phyloP scores from a whole-genome alignment of 164 flowering plant genomes.

The Chimonanthus salicifolius region DNA sequence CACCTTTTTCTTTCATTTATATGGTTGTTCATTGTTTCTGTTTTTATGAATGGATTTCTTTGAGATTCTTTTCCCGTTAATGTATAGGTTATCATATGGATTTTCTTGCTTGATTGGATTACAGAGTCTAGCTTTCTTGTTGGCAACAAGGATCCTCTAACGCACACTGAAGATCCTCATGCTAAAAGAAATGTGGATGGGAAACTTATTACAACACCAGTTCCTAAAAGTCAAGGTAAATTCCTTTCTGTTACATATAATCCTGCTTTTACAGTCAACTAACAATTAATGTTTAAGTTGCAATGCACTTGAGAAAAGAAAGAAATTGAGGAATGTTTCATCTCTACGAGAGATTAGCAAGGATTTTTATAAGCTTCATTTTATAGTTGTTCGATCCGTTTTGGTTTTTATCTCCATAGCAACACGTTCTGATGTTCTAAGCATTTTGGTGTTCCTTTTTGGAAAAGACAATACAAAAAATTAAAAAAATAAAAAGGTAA shows the following conservation, averaged over 20 bases:
- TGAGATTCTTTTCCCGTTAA: not conserved
- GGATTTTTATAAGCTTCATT: not conserved
- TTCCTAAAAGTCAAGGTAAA: not conserved
- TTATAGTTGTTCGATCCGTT: too few species aligned
- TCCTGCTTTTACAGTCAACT: not conserved
- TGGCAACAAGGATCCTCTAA: not conserved
- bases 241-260: not conserved
- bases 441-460: not conserved
- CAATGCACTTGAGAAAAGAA: not conserved
- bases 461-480: too few species aligned
- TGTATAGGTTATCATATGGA: not conserved
- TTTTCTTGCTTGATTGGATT: not conserved
- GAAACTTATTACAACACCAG: not conserved
- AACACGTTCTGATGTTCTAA: not conserved
- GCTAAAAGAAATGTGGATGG: not conserved
- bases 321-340: too few species aligned
- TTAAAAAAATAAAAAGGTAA: too few species aligned
- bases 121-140: not conserved
- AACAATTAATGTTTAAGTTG: not conserved
- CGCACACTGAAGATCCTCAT: not conserved
- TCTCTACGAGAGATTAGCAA: not conserved
- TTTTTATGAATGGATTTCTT: not conserved
- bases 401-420: not conserved
- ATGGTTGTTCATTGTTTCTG: not conserved
- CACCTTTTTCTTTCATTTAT: too few species aligned